Base-by-base conservation (phyloP, 2,329 filamentous ascomycete species). In the Nigrograna mackinnonii region DNA sequence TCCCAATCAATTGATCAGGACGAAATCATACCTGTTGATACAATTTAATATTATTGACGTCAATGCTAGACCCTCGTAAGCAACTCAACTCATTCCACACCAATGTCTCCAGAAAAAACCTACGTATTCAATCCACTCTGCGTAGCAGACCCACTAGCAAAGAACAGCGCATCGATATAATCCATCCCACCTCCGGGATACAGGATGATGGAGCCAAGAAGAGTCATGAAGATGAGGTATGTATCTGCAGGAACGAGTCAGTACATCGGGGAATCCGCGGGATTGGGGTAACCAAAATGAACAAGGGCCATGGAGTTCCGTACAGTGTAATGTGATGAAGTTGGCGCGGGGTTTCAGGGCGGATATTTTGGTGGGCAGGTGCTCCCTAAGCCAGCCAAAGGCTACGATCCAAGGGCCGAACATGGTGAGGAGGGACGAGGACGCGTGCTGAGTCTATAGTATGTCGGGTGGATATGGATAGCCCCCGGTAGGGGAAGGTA, bases 41-140 rank as follows among this genome's bases (percentile, higher is more conserved):
- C 7, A 70, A 53, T 24, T 62, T 49, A 1, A 79, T 43, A n/a
- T 54, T 54, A 45, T 79, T 79, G 41, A 78, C 41, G 50, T 80
- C 74, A 46, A 80, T 58, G 5, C 70, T 74, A 46, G 9, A n/a
- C 14, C n/a, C 17, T 16, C 6, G 44, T 62, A 39, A 62, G 60
- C 44, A 22, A 21, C 5, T 30, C 20, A n/a, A n/a, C 33, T 30
- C 32, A 16, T 28, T 4, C 7, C 4, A 9, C n/a, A n/a, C n/a
- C 6, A 24, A 9, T 20, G 21, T 3, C 14, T 16, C 17, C 11
- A 17, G 16, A 4, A 44, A 22, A 7, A 21, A 53, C 71, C 22
- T 56, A 75, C 71, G 92, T 89, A 66, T 99, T 99, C 48, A 99
- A 74, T 1, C 94, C 94, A 50, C 91, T 95, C 70, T 99, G 94